Conservation (phyloP, 208 protist genomes). For the Acanthamoeba castellanii region DNA sequence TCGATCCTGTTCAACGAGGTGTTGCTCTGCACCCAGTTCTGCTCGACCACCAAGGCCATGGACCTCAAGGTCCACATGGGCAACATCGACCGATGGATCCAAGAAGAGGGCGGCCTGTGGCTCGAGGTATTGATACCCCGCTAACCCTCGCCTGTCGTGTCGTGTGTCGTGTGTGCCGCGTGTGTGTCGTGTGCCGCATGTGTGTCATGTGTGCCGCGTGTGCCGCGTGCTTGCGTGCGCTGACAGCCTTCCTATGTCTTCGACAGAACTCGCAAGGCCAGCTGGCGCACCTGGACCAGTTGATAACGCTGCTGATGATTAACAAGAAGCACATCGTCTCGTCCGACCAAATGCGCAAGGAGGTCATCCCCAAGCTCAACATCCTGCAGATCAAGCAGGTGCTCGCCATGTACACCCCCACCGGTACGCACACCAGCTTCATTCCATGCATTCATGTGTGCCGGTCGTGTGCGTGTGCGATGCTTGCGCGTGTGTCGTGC, state of each 20-base stretch:
- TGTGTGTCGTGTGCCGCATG: not conserved
- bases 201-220: too few relatives aligned
- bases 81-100: conserved; percentile 55
- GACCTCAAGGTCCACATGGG: conserved; percentile 64
- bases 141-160: not conserved
- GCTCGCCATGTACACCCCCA: conserved; percentile 73
- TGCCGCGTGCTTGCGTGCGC: not conserved
- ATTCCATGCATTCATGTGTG: not conserved
- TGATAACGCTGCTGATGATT: conserved; percentile 69
- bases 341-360: conserved; percentile 46
- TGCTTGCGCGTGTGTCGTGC: too few relatives aligned
- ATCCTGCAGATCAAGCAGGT: conserved; percentile 69
- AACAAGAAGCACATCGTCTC: conserved; percentile 57
- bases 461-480: too few relatives aligned
- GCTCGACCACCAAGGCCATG: conserved; percentile 37
- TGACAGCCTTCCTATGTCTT: too few relatives aligned
- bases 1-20: conserved; percentile 71
- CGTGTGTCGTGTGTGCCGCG: not conserved
- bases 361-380: conserved; percentile 69
- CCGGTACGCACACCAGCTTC: not conserved
- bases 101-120: conserved; percentile 58
- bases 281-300: not conserved
- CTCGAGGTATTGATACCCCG: conserved; percentile 30
- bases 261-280: conserved; percentile 55
- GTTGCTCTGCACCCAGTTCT: conserved; percentile 16